These are phyloP conservation scores for Beauveria rudraprayagi DNA, from an alignment of 2,329 filamentous ascomycete species.

Conservation along the genomic window DNA sequence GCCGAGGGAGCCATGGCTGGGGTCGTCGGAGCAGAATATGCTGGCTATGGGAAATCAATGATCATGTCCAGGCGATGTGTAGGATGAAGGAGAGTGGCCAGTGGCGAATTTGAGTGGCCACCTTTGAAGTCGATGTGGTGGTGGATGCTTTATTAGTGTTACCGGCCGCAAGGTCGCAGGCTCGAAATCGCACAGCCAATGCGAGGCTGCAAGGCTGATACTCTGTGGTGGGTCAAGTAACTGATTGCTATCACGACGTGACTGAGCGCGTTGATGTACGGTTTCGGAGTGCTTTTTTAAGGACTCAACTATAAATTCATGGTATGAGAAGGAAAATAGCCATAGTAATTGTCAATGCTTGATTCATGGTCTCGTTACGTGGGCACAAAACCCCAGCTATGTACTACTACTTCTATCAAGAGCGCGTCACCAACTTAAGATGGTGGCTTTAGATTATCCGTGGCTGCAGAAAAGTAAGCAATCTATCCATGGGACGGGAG, in stretches of 20 bases:
- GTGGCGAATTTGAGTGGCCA: constrained; percentile 7
- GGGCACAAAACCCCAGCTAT: background rate
- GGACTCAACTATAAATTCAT: background rate
- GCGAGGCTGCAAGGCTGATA: constrained; percentile 31
- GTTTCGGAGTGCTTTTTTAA: background rate
- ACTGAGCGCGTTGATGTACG: background rate
- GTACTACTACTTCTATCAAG: background rate
- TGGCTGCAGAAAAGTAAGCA: constrained; percentile 45
- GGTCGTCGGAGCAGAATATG: background rate
- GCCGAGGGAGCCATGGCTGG: constrained; percentile 45
- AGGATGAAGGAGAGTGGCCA: constrained; percentile 11
- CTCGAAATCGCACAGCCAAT: constrained; percentile 14
- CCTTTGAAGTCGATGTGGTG: constrained; percentile 20
- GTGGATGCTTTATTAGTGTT: constrained; percentile 15
- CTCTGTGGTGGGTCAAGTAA: constrained; percentile 16
- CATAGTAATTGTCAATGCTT: background rate
- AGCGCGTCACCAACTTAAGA: constrained; percentile 34
- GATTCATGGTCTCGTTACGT: constrained; percentile 1
- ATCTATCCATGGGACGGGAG: background rate
- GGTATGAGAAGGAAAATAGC: background rate
- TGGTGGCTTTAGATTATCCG: constrained; percentile 74
- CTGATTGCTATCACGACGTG: background rate
- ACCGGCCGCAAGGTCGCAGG: constrained; percentile 14
- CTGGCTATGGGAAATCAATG: background rate
- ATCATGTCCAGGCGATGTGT: constrained; percentile 8